Base-by-base conservation (phyloP, 352 stramenopile species). In the Globisporangium megalacanthum region DNA sequence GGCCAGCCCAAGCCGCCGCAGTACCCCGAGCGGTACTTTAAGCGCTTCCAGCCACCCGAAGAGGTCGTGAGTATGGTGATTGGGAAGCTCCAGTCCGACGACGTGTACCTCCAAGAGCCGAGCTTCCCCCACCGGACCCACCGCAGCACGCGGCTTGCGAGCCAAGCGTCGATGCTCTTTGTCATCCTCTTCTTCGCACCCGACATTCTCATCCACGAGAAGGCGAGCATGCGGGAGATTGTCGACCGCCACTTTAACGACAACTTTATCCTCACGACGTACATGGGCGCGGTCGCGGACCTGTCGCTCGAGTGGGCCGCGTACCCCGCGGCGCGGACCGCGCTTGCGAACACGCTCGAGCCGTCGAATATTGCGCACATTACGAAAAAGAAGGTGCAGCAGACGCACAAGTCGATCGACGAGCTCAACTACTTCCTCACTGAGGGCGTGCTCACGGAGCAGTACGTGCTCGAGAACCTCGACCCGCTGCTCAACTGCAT, bases 201-300 rank as follows among this genome's bases (percentile, higher is more conserved):
- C 0, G 80, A 94, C 31, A 95, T 96, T 56, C 56, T 98, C 17
- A 96, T 96, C 58, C 84, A 96, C 58, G 90, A 98, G 36, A 88
- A 92, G 49, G 76, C 84, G 45, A 97, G 74, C 53, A 96, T 98
- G 86, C 86, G 94, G 45, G 92, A 97, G 69, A 96, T 98, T 56
- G 93, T 98, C 5, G 94, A 98, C 71, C 89, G 90, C 22, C 92
- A 97, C 64, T 98, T 98, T 64, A 95, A 96, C 62, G 95, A 98
- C 72, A 98, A 98, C 76, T 98, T 96, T 61, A 96, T 98, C 53
- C 69, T 98, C 49, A 85, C 89, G 39, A 96, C 84, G n/a, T 97
- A 97, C 69, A 97, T 98, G 91, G 95, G 95, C 25, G 77, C 93
- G 14, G 86, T 97, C 19, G 90, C 94, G 0, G 94, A 98, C 67